Conservation (phyloP, 208 protist species). For the Crithidia brevicula region DNA sequence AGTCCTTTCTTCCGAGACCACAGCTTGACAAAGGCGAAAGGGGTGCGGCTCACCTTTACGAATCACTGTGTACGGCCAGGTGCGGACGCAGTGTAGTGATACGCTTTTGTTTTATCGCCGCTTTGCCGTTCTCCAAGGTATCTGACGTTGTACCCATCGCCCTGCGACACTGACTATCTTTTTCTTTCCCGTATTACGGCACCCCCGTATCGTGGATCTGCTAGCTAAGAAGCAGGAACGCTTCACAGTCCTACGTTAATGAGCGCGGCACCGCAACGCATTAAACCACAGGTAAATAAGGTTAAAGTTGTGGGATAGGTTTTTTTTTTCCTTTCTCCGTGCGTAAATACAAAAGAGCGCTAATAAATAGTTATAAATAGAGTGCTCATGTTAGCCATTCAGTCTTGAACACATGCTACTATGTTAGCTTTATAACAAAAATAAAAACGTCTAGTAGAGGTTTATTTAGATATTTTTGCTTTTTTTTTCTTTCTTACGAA, state of each 20-base stretch:
- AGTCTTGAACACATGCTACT: constrained; percentile 15
- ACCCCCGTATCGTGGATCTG: not conserved
- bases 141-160: too few relatives aligned
- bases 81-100: too few relatives aligned
- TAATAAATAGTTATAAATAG: constrained; percentile 21
- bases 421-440: constrained; percentile 22
- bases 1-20: too few relatives aligned
- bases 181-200: not conserved
- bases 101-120: too few relatives aligned
- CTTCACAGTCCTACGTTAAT: constrained; percentile 13
- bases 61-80: too few relatives aligned
- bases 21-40: too few relatives aligned
- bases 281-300: constrained; percentile 5
- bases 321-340: constrained; percentile 21
- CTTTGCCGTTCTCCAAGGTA: too few relatives aligned
- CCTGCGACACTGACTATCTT: not conserved
- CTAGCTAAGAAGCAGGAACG: not conserved
- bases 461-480: not conserved
- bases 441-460: constrained; percentile 17
- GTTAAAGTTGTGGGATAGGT: not conserved
- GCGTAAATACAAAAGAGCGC: constrained; percentile 8
- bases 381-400: constrained; percentile 13
- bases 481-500: constrained; percentile 14
- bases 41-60: too few relatives aligned
- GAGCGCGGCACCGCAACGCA: not conserved